Conservation (phyloP, 371 early-diverging fungal species). For the Catenaria anguillulae region DNA sequence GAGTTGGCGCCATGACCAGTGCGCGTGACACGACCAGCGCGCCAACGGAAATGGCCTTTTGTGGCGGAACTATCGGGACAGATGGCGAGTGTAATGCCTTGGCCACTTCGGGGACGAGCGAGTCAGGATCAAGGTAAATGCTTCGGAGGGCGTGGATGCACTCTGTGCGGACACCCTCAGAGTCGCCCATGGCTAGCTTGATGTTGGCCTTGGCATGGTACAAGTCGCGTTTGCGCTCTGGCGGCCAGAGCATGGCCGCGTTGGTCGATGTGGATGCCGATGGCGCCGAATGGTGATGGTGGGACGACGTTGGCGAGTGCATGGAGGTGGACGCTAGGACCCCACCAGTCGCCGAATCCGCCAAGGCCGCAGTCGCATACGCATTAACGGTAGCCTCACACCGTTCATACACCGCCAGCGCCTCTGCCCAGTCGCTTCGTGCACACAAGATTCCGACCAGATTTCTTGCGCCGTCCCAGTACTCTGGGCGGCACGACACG, state of each 20-base stretch:
- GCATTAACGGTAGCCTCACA: conserved; percentile 37
- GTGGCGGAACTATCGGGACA: conserved; percentile 11
- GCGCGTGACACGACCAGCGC: conserved; percentile 9
- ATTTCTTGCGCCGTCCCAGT: conserved; percentile 86
- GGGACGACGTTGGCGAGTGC: background rate
- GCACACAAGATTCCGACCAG: conserved; percentile 63
- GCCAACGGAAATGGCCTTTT: conserved; percentile 11
- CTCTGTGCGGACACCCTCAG: conserved; percentile 53
- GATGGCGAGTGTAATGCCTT: background rate
- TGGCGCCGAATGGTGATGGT: background rate
- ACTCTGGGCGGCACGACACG: conserved; percentile 64
- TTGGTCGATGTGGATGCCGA: no score
- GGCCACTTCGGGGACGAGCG: background rate
- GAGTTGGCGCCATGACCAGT: background rate
- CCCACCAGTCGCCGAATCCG: background rate
- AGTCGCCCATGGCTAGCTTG: conserved; percentile 55
- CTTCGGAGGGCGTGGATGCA: conserved; percentile 42
- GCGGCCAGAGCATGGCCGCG: conserved; percentile 11
- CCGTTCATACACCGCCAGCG: conserved; percentile 59
- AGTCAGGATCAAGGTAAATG: background rate
- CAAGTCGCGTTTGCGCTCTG: conserved; percentile 31
- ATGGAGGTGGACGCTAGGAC: no score
- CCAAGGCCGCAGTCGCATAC: background rate
- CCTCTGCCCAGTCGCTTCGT: conserved; percentile 39
- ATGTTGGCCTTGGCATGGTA: conserved; percentile 75